phyloP scores from a whole-genome alignment of 345 rosid species.

The Arabidopsis thaliana region DNA sequence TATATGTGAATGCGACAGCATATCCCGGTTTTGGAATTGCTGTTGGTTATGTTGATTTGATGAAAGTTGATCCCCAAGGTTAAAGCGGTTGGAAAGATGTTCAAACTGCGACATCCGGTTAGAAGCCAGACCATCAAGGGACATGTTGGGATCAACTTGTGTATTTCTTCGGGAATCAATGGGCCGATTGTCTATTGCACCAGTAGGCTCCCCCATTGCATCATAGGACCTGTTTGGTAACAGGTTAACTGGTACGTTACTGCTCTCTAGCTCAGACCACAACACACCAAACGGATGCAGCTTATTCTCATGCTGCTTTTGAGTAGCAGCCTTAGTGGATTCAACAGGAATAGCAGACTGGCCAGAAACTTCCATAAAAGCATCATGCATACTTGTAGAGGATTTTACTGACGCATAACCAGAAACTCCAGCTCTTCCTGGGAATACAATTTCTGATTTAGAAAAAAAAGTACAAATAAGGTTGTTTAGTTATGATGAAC shows the following conservation, averaged over 20 bases:
- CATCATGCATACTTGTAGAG: conserved; percentile 43
- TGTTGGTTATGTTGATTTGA: conserved; percentile 50
- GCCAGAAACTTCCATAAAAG: conserved; percentile 37
- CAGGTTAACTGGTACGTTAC: conserved; percentile 42
- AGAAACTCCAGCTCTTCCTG: conserved; percentile 56
- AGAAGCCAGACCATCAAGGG: conserved; percentile 47
- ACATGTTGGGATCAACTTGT: conserved; percentile 32
- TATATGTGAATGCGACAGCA: conserved; percentile 37
- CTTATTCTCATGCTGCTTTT: conserved; percentile 52
- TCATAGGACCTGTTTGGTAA: conserved; percentile 49
- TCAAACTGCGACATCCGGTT: conserved; percentile 47
- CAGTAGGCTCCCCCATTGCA: conserved; percentile 44
- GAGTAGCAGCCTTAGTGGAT: conserved; percentile 39
- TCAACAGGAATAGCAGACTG: conserved; percentile 47
- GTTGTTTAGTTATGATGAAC: conserved; percentile 28
- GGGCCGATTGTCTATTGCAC: conserved; percentile 48
- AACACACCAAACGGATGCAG: conserved; percentile 67
- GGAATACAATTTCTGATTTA: conserved; percentile 56
- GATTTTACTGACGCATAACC: conserved; percentile 37
- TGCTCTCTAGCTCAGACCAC: conserved; percentile 63
- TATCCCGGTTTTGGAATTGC: conserved; percentile 46
- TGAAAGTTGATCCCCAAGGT: conserved; percentile 47
- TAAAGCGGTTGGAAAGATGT: conserved; percentile 45
- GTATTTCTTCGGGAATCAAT: conserved; percentile 45
- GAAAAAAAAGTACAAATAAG: conserved; percentile 5